Percentiles rank a stretch among this genome's conserved stretches.
These are phyloP conservation scores for Fragilaria crotonensis DNA, from an alignment of 108 stramenopile genomes.

Conservation along the genomic window DNA sequence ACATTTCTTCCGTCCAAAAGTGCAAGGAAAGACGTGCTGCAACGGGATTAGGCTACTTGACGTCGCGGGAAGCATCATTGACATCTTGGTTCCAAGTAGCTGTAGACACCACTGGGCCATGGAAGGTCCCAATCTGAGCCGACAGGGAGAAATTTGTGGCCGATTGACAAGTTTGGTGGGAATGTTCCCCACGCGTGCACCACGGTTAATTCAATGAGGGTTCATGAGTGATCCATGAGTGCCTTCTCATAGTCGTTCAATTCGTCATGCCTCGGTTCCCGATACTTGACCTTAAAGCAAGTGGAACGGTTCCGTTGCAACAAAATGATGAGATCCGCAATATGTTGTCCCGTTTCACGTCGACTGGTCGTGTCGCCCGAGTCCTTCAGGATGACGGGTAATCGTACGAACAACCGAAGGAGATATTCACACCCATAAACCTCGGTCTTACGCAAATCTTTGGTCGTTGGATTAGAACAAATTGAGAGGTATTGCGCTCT, in stretches of 20 bases:
- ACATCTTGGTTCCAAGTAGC: too few relatives aligned
- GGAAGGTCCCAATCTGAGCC: too few relatives aligned
- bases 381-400: conserved; percentile 35
- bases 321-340: conserved; percentile 31
- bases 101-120: too few relatives aligned
- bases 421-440: conserved; percentile 69
- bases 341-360: not conserved
- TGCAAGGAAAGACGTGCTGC: too few relatives aligned
- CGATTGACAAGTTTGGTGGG: too few relatives aligned
- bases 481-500: conserved; percentile 44
- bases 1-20: too few relatives aligned
- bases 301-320: conserved; percentile 53
- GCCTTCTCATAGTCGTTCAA: conserved; percentile 22
- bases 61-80: too few relatives aligned
- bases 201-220: too few relatives aligned
- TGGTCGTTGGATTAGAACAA: conserved; percentile 17
- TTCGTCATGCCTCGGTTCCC: conserved; percentile 26
- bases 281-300: conserved; percentile 35
- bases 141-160: too few relatives aligned
- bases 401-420: conserved; percentile 48
- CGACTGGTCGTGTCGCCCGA: conserved; percentile 1
- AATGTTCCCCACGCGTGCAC: too few relatives aligned
- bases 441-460: conserved; percentile 19
- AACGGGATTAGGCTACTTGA: too few relatives aligned
- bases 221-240: too few relatives aligned